A percentile compares a stretch with the other conserved stretches of the same genome.
phyloP scores from a whole-genome alignment of 208 protist species.

The Balamuthia mandrillaris region DNA sequence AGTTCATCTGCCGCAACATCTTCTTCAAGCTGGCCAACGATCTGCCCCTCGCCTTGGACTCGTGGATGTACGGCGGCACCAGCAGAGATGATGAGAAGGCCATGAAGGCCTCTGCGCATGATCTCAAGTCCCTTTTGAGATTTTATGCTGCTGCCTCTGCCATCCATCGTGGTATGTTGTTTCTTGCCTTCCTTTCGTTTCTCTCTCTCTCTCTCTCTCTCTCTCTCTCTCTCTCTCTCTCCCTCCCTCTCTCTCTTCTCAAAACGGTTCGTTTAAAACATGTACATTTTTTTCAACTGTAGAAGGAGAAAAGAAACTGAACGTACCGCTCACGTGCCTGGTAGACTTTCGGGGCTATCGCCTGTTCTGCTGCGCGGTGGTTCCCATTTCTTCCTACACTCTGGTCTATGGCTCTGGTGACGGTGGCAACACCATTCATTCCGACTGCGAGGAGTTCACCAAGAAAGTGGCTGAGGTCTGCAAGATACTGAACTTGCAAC shows the following conservation, averaged over 20 bases:
- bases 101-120: constrained; percentile 35
- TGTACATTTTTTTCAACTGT: too few relatives aligned
- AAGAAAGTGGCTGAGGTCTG: background rate
- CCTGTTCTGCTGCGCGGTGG: constrained; percentile 27
- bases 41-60: background rate
- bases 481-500: constrained; percentile 3
- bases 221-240: too few relatives aligned
- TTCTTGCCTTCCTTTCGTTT: too few relatives aligned
- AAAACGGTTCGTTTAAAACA: too few relatives aligned
- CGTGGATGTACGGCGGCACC: constrained; percentile 26
- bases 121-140: too few relatives aligned
- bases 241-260: too few relatives aligned
- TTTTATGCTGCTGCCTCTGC: too few relatives aligned
- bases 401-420: constrained; percentile 35
- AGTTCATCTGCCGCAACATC: constrained; percentile 16
- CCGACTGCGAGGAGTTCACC: background rate
- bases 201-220: too few relatives aligned
- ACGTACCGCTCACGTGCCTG: constrained; percentile 21
- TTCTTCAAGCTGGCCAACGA: constrained; percentile 41
- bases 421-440: constrained; percentile 7
- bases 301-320: too few relatives aligned
- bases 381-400: constrained; percentile 9
- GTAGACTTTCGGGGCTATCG: constrained; percentile 32
- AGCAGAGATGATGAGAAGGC: background rate
- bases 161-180: too few relatives aligned